Base-by-base conservation (phyloP, 2,329 filamentous ascomycete genomes). In the Ascochyta clinopodiicola region DNA sequence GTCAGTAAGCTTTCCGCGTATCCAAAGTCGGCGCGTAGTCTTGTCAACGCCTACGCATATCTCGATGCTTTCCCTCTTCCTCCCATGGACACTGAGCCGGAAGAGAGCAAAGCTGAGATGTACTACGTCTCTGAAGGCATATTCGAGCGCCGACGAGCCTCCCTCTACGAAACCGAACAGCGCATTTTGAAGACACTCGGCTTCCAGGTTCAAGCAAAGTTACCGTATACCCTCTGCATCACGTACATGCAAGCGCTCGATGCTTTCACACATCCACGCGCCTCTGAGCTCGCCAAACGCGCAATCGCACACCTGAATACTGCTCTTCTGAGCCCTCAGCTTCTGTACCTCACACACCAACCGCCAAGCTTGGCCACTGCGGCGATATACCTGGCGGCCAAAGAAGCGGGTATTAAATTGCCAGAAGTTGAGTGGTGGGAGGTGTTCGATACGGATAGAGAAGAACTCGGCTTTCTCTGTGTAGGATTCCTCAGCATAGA, bases 361-460 rank as follows among this genome's bases (percentile, higher is more conserved):
- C 94, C 95, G 1, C 85, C 89, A 59, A 86, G 88, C 22, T 80
- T 99, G 9, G 94, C 95, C 4, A 91, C 92, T 2, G 91, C 93
- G 1, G 91, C 93, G 1, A 89, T 97, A 29, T 99, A 98, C 72
- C 85, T 92, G n/a, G 91, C 94, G 0, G 90, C 92, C 0, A 84
- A 88, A 39, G 92, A 98, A 63, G 74, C 85, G 1, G 87, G 84
- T 0, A 85, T 90, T 12, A 92, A 91, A 73, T 82, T 97, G 77
- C 92, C 94, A 0, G 89, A 90, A 60, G 86, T 85, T 43, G 88
- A 91, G 60, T 99, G 95, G 95, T 99, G 95, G 95, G 93, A 97
- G 75, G 91, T 98, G 0, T 98, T 98, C 74, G 95, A 99, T 75
- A 91, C 95, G 7, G 93, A 97, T 68, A 83, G 95, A 45, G 95